Percentiles rank a stretch among this genome's conserved stretches.
phyloP scores from a whole-genome alignment of 129 eudicot species.

The Chrysanthemum makinoi region DNA sequence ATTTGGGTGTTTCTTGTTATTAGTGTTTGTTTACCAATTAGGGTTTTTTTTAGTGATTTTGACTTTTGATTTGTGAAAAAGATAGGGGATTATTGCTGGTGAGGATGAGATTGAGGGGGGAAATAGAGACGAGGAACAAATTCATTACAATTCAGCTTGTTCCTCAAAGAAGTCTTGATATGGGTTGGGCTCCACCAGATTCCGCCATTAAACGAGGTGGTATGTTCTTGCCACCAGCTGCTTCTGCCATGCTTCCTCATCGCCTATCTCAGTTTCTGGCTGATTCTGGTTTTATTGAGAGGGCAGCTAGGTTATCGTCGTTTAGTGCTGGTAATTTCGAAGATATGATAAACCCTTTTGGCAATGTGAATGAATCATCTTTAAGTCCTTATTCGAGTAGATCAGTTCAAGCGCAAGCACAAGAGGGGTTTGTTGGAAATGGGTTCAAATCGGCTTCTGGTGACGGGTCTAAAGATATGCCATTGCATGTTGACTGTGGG shows the following conservation, averaged over 20 bases:
- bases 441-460: conserved; percentile 35
- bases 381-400: conserved; percentile 36
- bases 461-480: conserved; percentile 43
- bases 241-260: conserved; percentile 50
- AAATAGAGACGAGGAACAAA: conserved; percentile 42
- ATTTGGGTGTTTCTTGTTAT: conserved; percentile 20
- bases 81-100: conserved; percentile 17
- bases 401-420: conserved; percentile 44
- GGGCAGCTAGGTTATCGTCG: conserved; percentile 71
- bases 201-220: conserved; percentile 46
- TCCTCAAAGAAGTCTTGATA: conserved; percentile 9
- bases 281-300: conserved; percentile 75
- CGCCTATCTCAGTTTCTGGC: conserved; percentile 66
- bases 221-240: conserved; percentile 38
- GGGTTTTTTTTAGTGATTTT: conserved; percentile 30
- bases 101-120: conserved; percentile 55
- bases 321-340: conserved; percentile 68
- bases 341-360: conserved; percentile 62
- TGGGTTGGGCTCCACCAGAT: conserved; percentile 47
- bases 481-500: conserved; percentile 35
- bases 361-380: conserved; percentile 37
- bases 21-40: conserved; percentile 11
- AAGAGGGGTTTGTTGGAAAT: conserved; percentile 45
- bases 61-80: conserved; percentile 9
- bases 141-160: conserved; percentile 14